These are phyloP conservation scores for Amborella trichopoda DNA, from an alignment of 164 flowering plant genomes.

Conservation along the genomic window DNA sequence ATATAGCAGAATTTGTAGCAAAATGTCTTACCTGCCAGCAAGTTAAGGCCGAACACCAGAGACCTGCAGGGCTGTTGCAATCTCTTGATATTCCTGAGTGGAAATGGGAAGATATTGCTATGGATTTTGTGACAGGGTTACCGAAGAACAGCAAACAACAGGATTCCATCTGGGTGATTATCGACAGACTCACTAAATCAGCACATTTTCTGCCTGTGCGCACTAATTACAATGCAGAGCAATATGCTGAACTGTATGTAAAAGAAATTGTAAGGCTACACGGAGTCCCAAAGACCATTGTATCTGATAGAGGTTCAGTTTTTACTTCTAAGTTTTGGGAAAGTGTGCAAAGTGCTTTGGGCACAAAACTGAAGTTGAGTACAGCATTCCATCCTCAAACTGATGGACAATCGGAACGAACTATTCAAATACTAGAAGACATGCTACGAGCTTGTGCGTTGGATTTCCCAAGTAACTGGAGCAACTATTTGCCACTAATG, in stretches of 20 bases:
- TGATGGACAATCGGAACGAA: neutral
- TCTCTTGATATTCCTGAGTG: neutral
- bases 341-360: neutral
- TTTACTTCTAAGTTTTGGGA: slow-evolving; percentile 1
- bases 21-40: neutral
- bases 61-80: neutral
- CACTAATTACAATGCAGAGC: neutral
- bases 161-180: neutral
- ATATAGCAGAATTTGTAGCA: neutral
- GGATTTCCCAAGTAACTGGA: neutral
- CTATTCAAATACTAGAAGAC: neutral
- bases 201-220: neutral
- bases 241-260: neutral
- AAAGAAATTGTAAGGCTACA: neutral
- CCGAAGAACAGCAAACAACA: neutral
- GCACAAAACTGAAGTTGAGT: neutral
- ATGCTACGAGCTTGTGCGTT: neutral
- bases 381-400: neutral
- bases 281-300: neutral
- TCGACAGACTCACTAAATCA: neutral
- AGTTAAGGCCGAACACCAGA: neutral
- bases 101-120: neutral
- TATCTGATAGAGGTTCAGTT: neutral
- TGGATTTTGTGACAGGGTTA: slow-evolving; percentile 1
- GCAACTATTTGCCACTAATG: neutral